Evolutionary conservation across 306 rosid species (phyloP), one percentile per base, ranked within the genome.

Genomic region (Herpetospermum pedunculosum): DNA sequence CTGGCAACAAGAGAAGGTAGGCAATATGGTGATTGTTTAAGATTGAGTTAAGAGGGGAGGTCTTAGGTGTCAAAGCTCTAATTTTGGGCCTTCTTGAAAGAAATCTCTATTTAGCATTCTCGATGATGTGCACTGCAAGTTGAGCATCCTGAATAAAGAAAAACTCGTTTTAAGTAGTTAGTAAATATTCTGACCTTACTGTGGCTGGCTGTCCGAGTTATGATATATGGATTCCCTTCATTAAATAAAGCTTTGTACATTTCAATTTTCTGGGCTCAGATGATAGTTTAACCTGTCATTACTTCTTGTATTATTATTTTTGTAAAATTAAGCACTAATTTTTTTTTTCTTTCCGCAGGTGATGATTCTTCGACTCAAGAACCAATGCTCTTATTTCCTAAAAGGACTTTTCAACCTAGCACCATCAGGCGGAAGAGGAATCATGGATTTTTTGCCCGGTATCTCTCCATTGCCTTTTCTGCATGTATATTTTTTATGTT

Each of bases 361-460:
- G 83, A 87, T 50, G 76, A 28, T 50, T 77, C 93, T 80, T 84
- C 87, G 15, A 79, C 91, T 54, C 76, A 85, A 6, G 96, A 91
- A 50, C 85, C 92, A 2, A 88, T 95, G 92, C 77, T 95, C 73
- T 83, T 95, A 76, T 88, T 88, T 77, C 92, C 96, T 4, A 91
- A 95, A 81, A 76, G 96, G 84, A 85, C 92, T 30, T 95, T 87
- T 84, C 99, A 95, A 77, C 97, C 99, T 23, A 95, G 97, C 86
- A 32, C 68, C 75, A 83, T 95, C 72, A 68, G 80, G 79, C 83
- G 99, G 21, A 95, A 91, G 89, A 88, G 99, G 81, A 87, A 81
- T 25, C 99, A 95, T 82, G 99, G 99, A 26, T 95, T 79, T 79
- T 95, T 95, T 80, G 92, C 99, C 64, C 85, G 97, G 99, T 89